phyloP scores from a whole-genome alignment of 768 basidiomycete species.

The Suillus subalutaceus region DNA sequence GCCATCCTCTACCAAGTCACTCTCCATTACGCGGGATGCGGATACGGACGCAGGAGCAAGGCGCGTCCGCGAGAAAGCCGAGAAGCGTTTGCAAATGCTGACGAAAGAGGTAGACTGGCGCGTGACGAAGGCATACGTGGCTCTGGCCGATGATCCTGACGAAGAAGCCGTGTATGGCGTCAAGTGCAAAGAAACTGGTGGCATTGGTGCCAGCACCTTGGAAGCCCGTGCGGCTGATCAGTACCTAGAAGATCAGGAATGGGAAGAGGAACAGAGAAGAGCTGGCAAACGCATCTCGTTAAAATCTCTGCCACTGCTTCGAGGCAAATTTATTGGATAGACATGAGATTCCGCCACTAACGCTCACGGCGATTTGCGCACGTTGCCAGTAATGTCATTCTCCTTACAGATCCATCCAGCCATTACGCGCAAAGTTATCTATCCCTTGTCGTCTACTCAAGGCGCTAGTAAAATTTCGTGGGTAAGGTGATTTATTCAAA shows the following conservation, averaged over 20 bases:
- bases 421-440: neutral
- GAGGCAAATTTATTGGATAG: neutral
- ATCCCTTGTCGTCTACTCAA: neutral
- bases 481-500: neutral
- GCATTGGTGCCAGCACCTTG: slow-evolving; percentile 25
- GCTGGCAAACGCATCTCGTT: slow-evolving; percentile 23
- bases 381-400: neutral
- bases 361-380: neutral
- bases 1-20: slow-evolving; percentile 42
- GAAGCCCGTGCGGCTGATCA: slow-evolving; percentile 56
- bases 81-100: slow-evolving; percentile 60
- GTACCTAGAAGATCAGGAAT: slow-evolving; percentile 72
- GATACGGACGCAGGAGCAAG: slow-evolving; percentile 44
- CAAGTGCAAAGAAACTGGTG: slow-evolving; percentile 30
- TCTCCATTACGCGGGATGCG: slow-evolving; percentile 35
- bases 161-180: slow-evolving; percentile 22
- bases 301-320: neutral
- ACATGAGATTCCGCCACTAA: neutral
- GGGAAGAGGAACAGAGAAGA: slow-evolving; percentile 52
- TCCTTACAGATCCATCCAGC: neutral
- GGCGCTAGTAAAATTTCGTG: neutral
- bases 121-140: slow-evolving; percentile 71
- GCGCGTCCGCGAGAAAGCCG: slow-evolving; percentile 55
- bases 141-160: slow-evolving; percentile 52
- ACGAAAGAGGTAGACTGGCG: slow-evolving; percentile 73